Evolutionary conservation across 176 grass and related monocot genomes (phyloP), one percentile per base, ranked within the genome.

Genomic region (Neostapfia colusana): DNA sequence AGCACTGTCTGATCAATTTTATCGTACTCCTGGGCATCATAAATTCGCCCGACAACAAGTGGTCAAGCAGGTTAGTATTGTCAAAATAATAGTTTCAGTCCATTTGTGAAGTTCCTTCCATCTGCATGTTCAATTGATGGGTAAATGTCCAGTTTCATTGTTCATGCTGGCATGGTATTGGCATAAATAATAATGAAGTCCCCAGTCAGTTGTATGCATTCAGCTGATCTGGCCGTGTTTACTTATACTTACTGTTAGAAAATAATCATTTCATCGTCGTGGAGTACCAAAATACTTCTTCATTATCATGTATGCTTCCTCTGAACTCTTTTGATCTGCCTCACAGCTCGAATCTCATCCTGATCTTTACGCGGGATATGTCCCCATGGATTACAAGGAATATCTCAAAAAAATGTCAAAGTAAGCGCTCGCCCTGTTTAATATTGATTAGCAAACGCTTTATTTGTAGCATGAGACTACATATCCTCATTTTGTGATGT

Each of bases 1-100:
- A 57, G 91, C 95, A 73, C 50, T 94, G 27, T 94, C 91, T 20
- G 95, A 98, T 79, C 95, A 94, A 71, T 90, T 98, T 63, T 98
- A 98, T 65, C 91, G 87, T 20, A 85, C 72, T 63, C 44, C 87
- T 38, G 89, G 94, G 16, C 80, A 94, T 55, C 95, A 98, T 72
- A 89, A 46, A 73, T 97, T 97, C 85, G 89, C 90, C 18, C 84
- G 95, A 69, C 74, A 92, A n/a, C 89, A 97, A 75, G 67, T 97
- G 74, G 76, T 97, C 58, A 73, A 82, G 28, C 95, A 92, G 91
- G 95, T 97, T 83, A 74, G 67, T 82, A 23, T 55, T 66, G n/a
- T 45, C 1, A 35, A 67, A 76, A 46, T 66, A 1, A 26, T 31
- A 42, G 5, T 28, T 68, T 41, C 15, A 56, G 23, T 58, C 23